Evolutionary conservation across 1,284 basidiomycete genomes (phyloP), one percentile per base, ranked within the genome.

Genomic region (Heterobasidion annosum): DNA sequence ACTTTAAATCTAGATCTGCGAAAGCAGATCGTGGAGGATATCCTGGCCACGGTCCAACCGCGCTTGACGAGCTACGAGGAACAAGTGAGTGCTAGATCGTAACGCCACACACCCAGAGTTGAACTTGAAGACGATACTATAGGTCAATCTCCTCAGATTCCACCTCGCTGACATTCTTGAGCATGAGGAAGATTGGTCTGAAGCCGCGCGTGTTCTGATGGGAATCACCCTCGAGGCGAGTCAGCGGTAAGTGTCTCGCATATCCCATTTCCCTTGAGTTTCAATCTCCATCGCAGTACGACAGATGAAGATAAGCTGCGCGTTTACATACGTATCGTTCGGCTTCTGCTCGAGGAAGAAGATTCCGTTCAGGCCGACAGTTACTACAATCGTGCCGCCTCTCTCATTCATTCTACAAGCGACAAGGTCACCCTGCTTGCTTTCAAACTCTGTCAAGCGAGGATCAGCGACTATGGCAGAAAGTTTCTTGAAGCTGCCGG

Each of bases 401-500:
- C 93, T 42, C 79, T 98, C 33, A 85, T 93, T 37, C 89, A 93
- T 66, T 81, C 83, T 15, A 80, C 85, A 12, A 77, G 75, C 16
- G 83, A 96, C 69, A 83, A 82, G 64, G 88, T 88, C 64, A 88
- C 85, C 9, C 75, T 85, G 40, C 78, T 95, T 15, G 76, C 85
- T 54, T 94, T 88, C 74, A 93, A 92, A 66, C 79, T 95, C 32
- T 93, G 87, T 61, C 91, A 93, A 73, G 97, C 97, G 9, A 81
- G 94, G 45, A 89, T 99, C 63, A 90, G 88, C 60, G 97, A 99
- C 67, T 95, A 91, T 61, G 81, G 85, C 48, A 82, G 94, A 54
- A 88, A 90, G 62, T 99, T 98, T 71, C 74, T 93, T 44, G 96
- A 99, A 67, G 97, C 97, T n/a, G 93, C 94, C 1, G 83, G 83